Percentiles rank a stretch among this genome's conserved stretches.
Conservation (phyloP, 345 rosid genomes). For the Brassica cretica region DNA sequence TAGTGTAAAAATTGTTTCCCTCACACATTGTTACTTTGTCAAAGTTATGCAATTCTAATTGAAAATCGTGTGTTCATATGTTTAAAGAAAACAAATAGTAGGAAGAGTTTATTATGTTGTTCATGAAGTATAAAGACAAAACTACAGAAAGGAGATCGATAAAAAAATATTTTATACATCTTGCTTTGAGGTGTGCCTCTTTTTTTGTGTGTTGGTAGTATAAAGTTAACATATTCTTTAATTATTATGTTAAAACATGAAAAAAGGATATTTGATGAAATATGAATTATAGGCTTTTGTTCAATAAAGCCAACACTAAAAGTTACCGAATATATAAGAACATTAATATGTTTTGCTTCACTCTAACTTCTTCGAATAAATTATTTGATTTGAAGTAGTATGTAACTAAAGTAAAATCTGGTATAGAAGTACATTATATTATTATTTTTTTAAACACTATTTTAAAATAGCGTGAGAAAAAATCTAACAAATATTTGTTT, state of each 20-base stretch:
- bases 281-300: neutral
- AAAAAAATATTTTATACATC: neutral
- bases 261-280: neutral
- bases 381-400: neutral
- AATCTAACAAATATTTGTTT: too few species aligned
- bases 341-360: neutral
- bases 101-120: neutral
- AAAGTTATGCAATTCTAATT: neutral
- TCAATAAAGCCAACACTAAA: neutral
- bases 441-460: too few species aligned
- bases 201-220: neutral
- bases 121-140: neutral
- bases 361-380: neutral
- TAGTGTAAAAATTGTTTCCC: constrained; percentile 11
- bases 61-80: neutral
- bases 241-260: neutral
- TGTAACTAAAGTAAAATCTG: neutral
- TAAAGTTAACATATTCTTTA: neutral
- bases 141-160: neutral
- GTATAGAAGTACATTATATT: neutral
- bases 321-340: neutral
- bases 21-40: neutral
- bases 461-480: neutral
- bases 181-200: neutral
- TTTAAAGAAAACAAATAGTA: neutral